Base-by-base conservation (phyloP, 2,329 filamentous ascomycete genomes). In the Fusarium continuum region DNA sequence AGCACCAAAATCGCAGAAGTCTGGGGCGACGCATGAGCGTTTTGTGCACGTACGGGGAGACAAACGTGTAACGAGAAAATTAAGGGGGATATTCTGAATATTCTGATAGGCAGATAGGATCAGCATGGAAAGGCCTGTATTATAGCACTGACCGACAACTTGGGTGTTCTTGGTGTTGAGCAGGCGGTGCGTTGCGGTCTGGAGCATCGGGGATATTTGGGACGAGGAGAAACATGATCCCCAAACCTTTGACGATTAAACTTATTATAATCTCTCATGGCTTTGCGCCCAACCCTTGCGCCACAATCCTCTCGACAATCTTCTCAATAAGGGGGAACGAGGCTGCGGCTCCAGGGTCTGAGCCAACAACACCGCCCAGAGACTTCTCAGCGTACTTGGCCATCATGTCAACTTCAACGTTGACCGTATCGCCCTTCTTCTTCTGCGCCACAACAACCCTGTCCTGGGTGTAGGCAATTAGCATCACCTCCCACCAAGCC, bases 401-500 rank as follows among this genome's bases (percentile, higher is more conserved):
- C 79, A 89, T 84, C 81, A 96, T 92, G 74, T 97, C 93, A 49
- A 97, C 94, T 81, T 97, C 93, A 29, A 97, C 86, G 73, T 97
- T 97, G 60, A 97, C 91, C 44, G 88, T 85, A 6, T 96, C 92
- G 3, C 93, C 93, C 25, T 84, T 79, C 77, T 85, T 82, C 85
- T 97, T 97, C 47, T 80, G 82, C 3, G 91, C 91, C 63, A 92
- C 88, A 14, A 96, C 90, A 14, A 99, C 89, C 76, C 91, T 91
- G 77, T 94, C 92, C 80, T 98, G 95, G 10, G 95, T 97, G 77
- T 99, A 99, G 8, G 91, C 86, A 75, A 99, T 97, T 61, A 99
- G 82, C 95, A 99, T 99, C 44, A 99, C 90, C 84, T 98, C 95
- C 86, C 89, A 97, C 76, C 92, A 96, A 35, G 90, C 88, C 65